Percentiles rank a stretch among this genome's conserved stretches.
Evolutionary conservation across 2,329 filamentous ascomycete species (phyloP).

Genomic region (Dothiorella sarmentorum): DNA sequence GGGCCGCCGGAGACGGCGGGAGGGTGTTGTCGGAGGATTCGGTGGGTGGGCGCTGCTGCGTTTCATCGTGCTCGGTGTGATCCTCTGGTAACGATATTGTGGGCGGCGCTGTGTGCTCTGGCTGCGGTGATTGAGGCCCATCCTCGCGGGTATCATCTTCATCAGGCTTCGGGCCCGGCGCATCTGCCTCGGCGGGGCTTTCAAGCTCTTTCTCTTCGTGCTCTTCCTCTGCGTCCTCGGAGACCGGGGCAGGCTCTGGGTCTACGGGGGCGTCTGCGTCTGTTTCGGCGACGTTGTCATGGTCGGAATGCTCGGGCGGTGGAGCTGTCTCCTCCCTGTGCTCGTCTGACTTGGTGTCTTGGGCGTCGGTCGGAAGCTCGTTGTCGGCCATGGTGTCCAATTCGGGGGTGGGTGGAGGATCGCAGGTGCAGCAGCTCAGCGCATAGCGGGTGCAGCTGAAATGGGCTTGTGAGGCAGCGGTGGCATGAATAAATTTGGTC

Average conservation of each 20-base stretch:
- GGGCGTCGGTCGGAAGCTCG: conserved; percentile 16
- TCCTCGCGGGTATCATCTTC: conserved; percentile 21
- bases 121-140: conserved; percentile 13
- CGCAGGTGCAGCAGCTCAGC: conserved; percentile 1
- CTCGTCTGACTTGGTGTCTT: conserved; percentile 9
- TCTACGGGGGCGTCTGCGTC: background rate
- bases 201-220: background rate
- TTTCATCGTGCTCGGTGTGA: background rate
- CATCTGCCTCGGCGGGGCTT: conserved; percentile 19
- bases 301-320: background rate
- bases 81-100: conserved; percentile 14
- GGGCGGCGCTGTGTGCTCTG: background rate
- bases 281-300: background rate
- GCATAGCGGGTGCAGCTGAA: conserved; percentile 1
- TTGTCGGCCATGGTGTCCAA: conserved; percentile 35
- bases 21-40: conserved; percentile 2
- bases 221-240: background rate
- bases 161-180: conserved; percentile 20
- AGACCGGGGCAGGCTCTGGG: background rate
- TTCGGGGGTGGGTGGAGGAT: conserved; percentile 19
- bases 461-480: background rate
- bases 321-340: conserved; percentile 6
- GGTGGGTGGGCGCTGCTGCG: conserved; percentile 2
- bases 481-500: background rate
- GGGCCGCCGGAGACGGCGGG: conserved; percentile 5